phyloP scores from a whole-genome alignment of 176 grass and related monocot species.

The Saccharum spontaneum region DNA sequence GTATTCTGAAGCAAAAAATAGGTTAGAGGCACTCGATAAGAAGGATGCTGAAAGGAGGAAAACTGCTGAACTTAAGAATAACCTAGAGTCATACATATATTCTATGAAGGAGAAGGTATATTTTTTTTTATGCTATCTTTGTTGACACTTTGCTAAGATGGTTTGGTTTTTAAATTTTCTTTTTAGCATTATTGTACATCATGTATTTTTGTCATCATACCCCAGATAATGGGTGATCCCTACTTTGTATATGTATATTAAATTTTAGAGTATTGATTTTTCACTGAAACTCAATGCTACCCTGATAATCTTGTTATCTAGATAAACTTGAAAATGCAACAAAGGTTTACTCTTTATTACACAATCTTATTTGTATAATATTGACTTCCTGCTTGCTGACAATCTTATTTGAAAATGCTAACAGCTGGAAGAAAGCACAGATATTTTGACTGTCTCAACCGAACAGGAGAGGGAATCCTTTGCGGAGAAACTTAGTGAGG shows the following conservation, averaged over 20 bases:
- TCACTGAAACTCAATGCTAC: background rate
- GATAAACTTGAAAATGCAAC: constrained; percentile 4
- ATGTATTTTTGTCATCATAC: background rate
- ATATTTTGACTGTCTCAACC: constrained; percentile 79
- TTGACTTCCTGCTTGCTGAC: constrained; percentile 37
- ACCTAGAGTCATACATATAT: constrained; percentile 93
- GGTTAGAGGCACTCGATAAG: constrained; percentile 82
- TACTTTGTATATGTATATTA: background rate
- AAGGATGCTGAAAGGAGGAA: constrained; percentile 84
- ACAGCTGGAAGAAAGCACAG: constrained; percentile 86
- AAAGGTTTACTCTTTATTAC: background rate
- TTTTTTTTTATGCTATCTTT: constrained; percentile 27
- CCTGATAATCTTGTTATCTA: constrained; percentile 6
- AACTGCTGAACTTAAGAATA: constrained; percentile 98
- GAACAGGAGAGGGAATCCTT: constrained; percentile 87
- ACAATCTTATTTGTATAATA: constrained; percentile 25
- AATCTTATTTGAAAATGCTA: too few relatives aligned
- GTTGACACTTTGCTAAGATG: background rate
- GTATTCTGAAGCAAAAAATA: constrained; percentile 87
- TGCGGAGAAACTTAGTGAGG: constrained; percentile 80
- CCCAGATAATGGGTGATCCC: background rate
- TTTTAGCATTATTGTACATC: background rate
- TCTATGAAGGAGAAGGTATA: constrained; percentile 97
- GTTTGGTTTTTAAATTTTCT: background rate
- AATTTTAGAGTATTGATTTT: background rate